Evolutionary conservation across 2,329 filamentous ascomycete species (phyloP).

Genomic region (Hypoxylon sp.): DNA sequence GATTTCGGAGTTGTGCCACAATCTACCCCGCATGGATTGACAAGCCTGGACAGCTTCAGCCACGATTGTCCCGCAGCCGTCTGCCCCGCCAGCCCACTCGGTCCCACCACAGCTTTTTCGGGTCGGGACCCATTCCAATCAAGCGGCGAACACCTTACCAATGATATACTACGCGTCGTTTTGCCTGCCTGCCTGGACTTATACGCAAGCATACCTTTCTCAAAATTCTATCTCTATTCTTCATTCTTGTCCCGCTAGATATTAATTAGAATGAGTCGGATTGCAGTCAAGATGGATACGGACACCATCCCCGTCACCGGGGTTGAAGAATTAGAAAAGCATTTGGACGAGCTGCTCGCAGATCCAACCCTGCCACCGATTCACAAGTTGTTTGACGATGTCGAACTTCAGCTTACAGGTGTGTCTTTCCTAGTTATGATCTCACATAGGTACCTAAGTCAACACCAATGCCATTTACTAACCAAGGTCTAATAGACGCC

Average conservation of each 20-base stretch:
- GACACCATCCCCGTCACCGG: constrained; percentile 65
- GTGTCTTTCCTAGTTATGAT: constrained; percentile 26
- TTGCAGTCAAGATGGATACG: constrained; percentile 59
- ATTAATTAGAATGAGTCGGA: constrained; percentile 45
- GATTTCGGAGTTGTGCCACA: neutral
- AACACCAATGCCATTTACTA: constrained; percentile 5
- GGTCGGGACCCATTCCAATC: constrained; percentile 9
- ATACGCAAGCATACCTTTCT: neutral
- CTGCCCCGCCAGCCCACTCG: constrained; percentile 17
- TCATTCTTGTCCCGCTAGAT: neutral
- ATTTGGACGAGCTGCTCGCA: constrained; percentile 66
- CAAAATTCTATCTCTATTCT: neutral
- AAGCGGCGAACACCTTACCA: neutral
- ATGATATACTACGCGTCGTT: constrained; percentile 18
- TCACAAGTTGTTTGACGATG: constrained; percentile 69
- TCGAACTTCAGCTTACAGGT: constrained; percentile 72
- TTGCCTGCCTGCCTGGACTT: constrained; percentile 25
- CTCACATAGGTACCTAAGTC: neutral
- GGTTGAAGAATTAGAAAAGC: constrained; percentile 67
- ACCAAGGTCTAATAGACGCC: constrained; percentile 56
- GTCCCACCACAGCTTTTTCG: constrained; percentile 16
- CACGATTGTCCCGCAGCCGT: constrained; percentile 2
- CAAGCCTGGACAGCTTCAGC: neutral
- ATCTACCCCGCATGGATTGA: constrained; percentile 14
- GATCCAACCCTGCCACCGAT: constrained; percentile 61